Conservation (phyloP, 2,329 filamentous ascomycete species). For the Trichoderma sp. region DNA sequence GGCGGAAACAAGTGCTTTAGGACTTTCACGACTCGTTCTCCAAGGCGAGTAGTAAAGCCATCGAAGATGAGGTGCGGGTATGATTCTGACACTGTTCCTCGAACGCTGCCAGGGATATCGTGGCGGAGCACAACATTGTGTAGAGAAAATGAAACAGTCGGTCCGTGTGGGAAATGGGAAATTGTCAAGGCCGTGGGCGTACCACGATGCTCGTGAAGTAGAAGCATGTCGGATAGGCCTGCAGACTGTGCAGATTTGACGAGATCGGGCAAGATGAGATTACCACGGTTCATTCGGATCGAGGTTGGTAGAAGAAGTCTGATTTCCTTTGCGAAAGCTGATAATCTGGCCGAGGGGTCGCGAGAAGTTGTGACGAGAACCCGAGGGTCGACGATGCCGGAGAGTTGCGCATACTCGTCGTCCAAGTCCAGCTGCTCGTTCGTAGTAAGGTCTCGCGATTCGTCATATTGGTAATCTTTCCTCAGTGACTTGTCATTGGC, state of each 20-base stretch:
- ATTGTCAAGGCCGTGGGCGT: slow-evolving; percentile 86
- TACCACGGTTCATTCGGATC: slow-evolving; percentile 88
- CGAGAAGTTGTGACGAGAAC: slow-evolving; percentile 88
- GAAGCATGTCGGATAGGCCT: slow-evolving; percentile 77
- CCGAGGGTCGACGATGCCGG: slow-evolving; percentile 85
- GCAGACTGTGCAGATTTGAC: slow-evolving; percentile 76
- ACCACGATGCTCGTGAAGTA: slow-evolving; percentile 89
- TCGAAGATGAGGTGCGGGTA: slow-evolving; percentile 97
- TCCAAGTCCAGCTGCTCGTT: slow-evolving; percentile 73
- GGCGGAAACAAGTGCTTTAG: slow-evolving; percentile 94
- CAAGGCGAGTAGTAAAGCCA: slow-evolving; percentile 78
- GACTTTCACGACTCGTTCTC: slow-evolving; percentile 80
- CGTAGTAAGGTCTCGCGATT: slow-evolving; percentile 66
- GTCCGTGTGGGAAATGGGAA: slow-evolving; percentile 83
- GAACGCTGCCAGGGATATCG: slow-evolving; percentile 83
- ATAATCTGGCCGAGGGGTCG: slow-evolving; percentile 77
- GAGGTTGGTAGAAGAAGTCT: slow-evolving; percentile 77
- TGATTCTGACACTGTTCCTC: slow-evolving; percentile 84
- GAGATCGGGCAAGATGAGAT: slow-evolving; percentile 80
- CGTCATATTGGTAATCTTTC: slow-evolving; percentile 91
- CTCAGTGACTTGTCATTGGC: slow-evolving; percentile 82
- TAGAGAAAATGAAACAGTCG: slow-evolving; percentile 74
- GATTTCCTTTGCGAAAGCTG: slow-evolving; percentile 92
- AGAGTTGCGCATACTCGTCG: slow-evolving; percentile 86
- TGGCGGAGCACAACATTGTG: slow-evolving; percentile 91